Evolutionary conservation across 371 early-diverging fungal species (phyloP).

Genomic region (Umbelopsis sp.): DNA sequence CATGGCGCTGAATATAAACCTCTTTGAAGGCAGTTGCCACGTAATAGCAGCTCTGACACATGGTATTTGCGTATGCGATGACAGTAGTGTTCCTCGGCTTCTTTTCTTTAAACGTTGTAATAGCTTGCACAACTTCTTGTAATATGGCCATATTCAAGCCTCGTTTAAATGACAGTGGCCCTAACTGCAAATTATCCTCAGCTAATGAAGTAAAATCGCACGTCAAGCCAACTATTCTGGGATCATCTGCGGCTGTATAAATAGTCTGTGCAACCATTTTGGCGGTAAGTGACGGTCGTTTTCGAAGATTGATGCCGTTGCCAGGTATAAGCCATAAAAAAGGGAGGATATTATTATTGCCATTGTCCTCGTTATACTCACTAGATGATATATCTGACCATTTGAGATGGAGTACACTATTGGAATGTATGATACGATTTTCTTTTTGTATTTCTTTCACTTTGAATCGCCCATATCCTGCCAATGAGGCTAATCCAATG

Average conservation of each 20-base stretch:
- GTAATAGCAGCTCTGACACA: constrained; percentile 4
- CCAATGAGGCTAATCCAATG: background rate
- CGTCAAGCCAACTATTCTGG: background rate
- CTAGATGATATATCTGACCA: background rate
- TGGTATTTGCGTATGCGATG: background rate
- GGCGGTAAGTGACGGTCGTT: background rate
- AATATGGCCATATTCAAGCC: background rate
- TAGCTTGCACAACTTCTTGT: background rate
- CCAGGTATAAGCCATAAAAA: background rate
- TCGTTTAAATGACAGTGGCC: background rate
- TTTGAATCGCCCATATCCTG: background rate
- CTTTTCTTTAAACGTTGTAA: background rate
- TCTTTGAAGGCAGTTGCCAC: background rate
- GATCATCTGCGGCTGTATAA: background rate
- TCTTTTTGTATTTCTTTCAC: background rate
- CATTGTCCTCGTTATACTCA: background rate
- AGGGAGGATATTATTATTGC: too few relatives aligned
- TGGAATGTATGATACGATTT: background rate
- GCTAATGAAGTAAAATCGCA: background rate
- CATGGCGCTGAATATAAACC: background rate
- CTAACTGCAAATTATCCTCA: background rate
- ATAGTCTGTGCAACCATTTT: background rate
- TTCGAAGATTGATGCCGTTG: background rate
- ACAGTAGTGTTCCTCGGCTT: background rate
- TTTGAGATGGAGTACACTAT: background rate